Evolutionary conservation across 352 stramenopile species (phyloP), one percentile per base, ranked within the genome.

Genomic region (Aphanomyces invadans): DNA sequence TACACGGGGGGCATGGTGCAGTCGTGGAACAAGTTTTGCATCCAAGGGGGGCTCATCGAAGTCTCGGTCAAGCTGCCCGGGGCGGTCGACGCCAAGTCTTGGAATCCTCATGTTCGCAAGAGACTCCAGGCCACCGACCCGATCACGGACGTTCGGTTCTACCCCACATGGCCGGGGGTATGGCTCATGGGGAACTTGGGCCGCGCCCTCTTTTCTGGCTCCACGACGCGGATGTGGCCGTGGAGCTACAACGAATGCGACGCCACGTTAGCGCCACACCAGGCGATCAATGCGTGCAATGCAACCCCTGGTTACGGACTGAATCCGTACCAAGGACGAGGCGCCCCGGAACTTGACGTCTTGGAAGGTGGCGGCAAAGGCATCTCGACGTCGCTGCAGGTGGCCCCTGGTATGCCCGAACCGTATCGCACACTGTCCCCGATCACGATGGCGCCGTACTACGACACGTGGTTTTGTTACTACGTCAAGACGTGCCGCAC

Each of bases 141-240:
- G 28, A 66, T 66, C 59, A 44, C 38, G 7, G 59, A 66, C 42
- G 44, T 66, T 55, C 28, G 29, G 39, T 90, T 71, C 60, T 90
- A 90, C 60, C 81, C 81, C 45, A 89, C 81, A 21, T 98, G 95
- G 95, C 93, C 94, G 0, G 95, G 93, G 17, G 85, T 98, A 57
- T 98, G 95, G 95, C 73, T 98, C 52, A 79, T 98, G 64, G 95
- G 95, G 3, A 98, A 98, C 83, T 75, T 98, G 10, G 94, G 93
- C 10, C 76, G 95, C 42, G 92, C 95, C 5, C 97, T 97, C 4
- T 98, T 98, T 71, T 92, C 95, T 39, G 87, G 78, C 2, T 96
- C 85, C 0, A 97, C 90, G 32, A 88, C 95, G 39, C 92, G 92
- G 65, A 91, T 98, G 69, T 98, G 95, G 95, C 95, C 95, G 11